These are phyloP conservation scores for Fusarium globosum DNA, from an alignment of 2,329 filamentous ascomycete genomes.

Conservation along the genomic window DNA sequence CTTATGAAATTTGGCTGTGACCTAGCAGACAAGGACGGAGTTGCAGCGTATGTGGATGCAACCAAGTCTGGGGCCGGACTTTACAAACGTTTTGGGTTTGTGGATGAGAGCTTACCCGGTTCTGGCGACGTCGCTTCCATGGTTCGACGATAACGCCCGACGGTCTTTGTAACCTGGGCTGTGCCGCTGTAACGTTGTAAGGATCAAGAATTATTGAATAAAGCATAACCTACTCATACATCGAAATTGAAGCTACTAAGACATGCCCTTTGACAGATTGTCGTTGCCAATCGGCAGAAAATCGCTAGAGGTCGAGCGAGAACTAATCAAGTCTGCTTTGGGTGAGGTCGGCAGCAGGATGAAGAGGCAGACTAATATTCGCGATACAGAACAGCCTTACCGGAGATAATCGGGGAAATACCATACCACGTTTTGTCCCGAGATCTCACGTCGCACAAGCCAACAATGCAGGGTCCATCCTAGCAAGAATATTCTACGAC, in stretches of 20 bases:
- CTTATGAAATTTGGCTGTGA: constrained; percentile 42
- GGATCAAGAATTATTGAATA: neutral
- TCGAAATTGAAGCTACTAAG: neutral
- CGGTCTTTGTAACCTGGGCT: neutral
- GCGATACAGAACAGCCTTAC: neutral
- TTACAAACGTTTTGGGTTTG: constrained; percentile 30
- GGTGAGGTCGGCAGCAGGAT: neutral
- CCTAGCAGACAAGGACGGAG: constrained; percentile 32
- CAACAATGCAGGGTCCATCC: neutral
- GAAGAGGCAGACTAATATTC: no score
- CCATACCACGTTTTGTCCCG: neutral
- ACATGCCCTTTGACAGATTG: no score
- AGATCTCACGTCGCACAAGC: neutral
- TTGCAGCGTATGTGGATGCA: constrained; percentile 42
- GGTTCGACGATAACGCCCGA: neutral
- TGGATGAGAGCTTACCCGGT: constrained; percentile 24
- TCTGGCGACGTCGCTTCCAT: constrained; percentile 30
- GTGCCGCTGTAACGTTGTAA: neutral
- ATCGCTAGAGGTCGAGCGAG: no score
- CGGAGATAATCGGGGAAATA: neutral
- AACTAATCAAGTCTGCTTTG: neutral
- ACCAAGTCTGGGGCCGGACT: constrained; percentile 26
- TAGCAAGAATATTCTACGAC: neutral
- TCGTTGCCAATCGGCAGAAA: neutral
- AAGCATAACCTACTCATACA: neutral